Evolutionary conservation across 2,329 filamentous ascomycete genomes (phyloP), one percentile per base, ranked within the genome.

Genomic region (Ceratocystis ficicola): DNA sequence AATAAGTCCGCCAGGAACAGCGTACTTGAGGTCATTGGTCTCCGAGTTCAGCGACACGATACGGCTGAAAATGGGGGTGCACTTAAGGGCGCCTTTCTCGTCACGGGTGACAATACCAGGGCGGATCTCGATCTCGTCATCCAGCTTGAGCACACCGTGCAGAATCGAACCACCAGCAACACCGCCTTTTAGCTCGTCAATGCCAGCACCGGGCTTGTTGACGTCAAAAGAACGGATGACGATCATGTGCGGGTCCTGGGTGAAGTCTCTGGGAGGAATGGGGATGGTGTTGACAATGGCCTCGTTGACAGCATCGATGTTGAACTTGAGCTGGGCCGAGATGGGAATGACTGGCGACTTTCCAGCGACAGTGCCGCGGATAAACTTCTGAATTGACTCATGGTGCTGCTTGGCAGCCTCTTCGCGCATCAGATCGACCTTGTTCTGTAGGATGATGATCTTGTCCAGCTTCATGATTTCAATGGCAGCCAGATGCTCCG

Each of bases 381-480:
- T 96, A 78, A 99, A 99, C 78, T 97, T 97, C 73, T 95, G 83
- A 71, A 99, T 99, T 1, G 92, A 96, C 77, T 96, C 87, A 81
- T 96, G 94, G 77, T 99, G 94, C 74, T 93, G 85, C 73, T 90
- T 84, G 62, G 95, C 94, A 69, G 88, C 90, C 75, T 97, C 93
- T 81, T 96, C 90, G 72, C 91, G 85, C 91, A 99, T 97, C 72
- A 99, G 79, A 75, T 99, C 94, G 73, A 99, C 94, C 84, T 99
- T 99, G 82, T 99, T 99, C 79, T 99, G 94, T 68, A 99, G 85
- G 74, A 99, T 97, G 76, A 99, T 96, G 78, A 99, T 96, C 80
- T 99, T 95, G 77, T 95, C 91, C 70, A 99, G 85, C 83, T 99
- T 99, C 94, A 99, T 99, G 75, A 99, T 99, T 78, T 99, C 94